Percentiles rank a stretch among this genome's conserved stretches.
Evolutionary conservation across 805 yeast genomes (phyloP).

Genomic region (Starmerella gropengiesseri): DNA sequence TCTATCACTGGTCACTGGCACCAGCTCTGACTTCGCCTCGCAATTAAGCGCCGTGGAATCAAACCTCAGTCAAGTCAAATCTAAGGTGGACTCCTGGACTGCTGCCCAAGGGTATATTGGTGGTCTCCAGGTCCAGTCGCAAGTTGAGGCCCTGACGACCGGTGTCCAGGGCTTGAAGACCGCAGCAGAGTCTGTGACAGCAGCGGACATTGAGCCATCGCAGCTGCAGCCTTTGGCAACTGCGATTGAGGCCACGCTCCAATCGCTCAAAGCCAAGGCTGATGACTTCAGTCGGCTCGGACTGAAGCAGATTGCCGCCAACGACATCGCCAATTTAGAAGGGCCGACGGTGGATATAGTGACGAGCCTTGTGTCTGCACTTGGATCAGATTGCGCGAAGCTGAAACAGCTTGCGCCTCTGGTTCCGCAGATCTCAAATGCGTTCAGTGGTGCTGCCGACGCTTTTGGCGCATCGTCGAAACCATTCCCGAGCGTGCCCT

Average conservation of each 20-base stretch:
- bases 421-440: not conserved
- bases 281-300: not conserved
- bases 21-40: not conserved
- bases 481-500: conserved; percentile 6
- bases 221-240: not conserved
- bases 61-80: not conserved
- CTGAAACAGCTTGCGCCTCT: not conserved
- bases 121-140: conserved; percentile 4
- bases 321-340: conserved; percentile 17
- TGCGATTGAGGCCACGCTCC: not conserved
- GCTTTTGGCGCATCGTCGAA: not conserved
- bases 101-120: conserved; percentile 1
- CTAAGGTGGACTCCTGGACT: not conserved
- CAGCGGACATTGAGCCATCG: not conserved
- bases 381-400: conserved; percentile 6
- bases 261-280: conserved; percentile 1
- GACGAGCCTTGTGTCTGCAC: conserved; percentile 12
- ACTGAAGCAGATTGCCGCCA: not conserved
- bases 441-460: not conserved
- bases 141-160: not conserved
- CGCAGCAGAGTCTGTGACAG: not conserved
- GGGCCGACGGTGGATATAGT: conserved; percentile 20
- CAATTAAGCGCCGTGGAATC: not conserved
- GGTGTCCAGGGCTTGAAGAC: conserved; percentile 1
- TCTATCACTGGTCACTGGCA: not conserved